Percentiles rank a stretch among this genome's conserved stretches.
phyloP scores from a whole-genome alignment of 2,329 filamentous ascomycete genomes.

The Stagonosporopsis rhizophila region DNA sequence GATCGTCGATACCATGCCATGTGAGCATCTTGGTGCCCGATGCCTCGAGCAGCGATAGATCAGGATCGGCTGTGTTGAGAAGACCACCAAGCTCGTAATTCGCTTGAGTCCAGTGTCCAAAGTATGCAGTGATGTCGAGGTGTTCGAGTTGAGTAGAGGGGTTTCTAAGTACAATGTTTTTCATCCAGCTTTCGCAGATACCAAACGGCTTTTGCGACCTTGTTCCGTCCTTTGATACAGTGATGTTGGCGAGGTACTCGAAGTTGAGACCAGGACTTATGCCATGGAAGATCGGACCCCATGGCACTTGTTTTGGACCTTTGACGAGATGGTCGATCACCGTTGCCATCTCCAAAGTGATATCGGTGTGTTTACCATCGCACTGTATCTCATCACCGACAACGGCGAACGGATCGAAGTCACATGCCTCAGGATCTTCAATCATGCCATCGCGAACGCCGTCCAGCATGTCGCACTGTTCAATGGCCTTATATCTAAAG shows the following conservation, averaged over 20 bases:
- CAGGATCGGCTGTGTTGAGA: slow-evolving; percentile 30
- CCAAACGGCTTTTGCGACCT: slow-evolving; percentile 27
- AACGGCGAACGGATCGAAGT: slow-evolving; percentile 28
- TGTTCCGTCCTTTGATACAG: slow-evolving; percentile 19
- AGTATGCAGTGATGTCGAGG: slow-evolving; percentile 24
- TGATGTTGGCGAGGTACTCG: slow-evolving; percentile 23
- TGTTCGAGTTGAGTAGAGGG: slow-evolving; percentile 21
- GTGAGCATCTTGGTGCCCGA: slow-evolving; percentile 38
- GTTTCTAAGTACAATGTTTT: slow-evolving; percentile 25
- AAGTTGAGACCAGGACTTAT: slow-evolving; percentile 22
- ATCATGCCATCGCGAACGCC: slow-evolving; percentile 45
- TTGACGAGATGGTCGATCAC: slow-evolving; percentile 27
- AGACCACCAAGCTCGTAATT: slow-evolving; percentile 32
- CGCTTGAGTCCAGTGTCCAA: slow-evolving; percentile 28
- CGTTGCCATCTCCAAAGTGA: slow-evolving; percentile 31
- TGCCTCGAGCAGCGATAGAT: slow-evolving; percentile 32
- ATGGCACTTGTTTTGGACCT: slow-evolving; percentile 25
- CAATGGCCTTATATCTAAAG: slow-evolving; percentile 29
- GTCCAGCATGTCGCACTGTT: slow-evolving; percentile 38
- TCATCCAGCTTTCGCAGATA: slow-evolving; percentile 29
- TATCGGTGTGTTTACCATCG: slow-evolving; percentile 24
- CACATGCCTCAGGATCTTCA: slow-evolving; percentile 33
- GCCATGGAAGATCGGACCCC: slow-evolving; percentile 21
- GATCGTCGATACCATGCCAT: slow-evolving; percentile 39
- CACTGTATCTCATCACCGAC: slow-evolving; percentile 29